Evolutionary conservation across 1,139 yeast genomes (phyloP).

Genomic region (Lizanozyma gosingica): DNA sequence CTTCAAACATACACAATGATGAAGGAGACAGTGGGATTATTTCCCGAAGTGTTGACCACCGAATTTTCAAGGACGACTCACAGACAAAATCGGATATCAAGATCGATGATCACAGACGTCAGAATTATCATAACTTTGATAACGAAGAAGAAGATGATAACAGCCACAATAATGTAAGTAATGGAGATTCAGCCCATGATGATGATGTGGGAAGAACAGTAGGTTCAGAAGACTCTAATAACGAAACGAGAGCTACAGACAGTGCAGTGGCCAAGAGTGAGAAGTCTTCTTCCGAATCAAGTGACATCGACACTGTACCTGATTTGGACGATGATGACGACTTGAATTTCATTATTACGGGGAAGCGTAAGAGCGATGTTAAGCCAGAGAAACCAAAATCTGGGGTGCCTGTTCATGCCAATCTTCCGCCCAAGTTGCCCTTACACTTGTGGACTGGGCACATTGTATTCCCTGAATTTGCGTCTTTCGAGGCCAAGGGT

Average conservation of each 20-base stretch:
- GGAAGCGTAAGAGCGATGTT: slow-evolving; percentile 2
- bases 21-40: slow-evolving; percentile 25
- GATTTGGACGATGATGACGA: slow-evolving; percentile 20
- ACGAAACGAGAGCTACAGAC: too few relatives aligned
- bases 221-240: too few relatives aligned
- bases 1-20: slow-evolving; percentile 19
- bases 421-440: background rate
- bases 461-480: slow-evolving; percentile 46
- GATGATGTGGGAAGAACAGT: slow-evolving; percentile 6
- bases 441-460: slow-evolving; percentile 45
- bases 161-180: slow-evolving; percentile 3
- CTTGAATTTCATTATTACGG: slow-evolving; percentile 6
- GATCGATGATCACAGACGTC: slow-evolving; percentile 7
- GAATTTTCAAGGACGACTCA: slow-evolving; percentile 21
- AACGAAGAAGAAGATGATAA: slow-evolving; percentile 5
- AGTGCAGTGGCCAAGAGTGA: background rate
- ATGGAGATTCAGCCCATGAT: slow-evolving; percentile 5
- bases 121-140: slow-evolving; percentile 2
- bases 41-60: slow-evolving; percentile 35
- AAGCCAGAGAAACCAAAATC: slow-evolving; percentile 1
- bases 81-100: slow-evolving; percentile 4
- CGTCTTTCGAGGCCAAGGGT: slow-evolving; percentile 37
- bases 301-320: slow-evolving; percentile 13
- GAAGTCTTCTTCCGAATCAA: slow-evolving; percentile 5
- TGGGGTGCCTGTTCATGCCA: slow-evolving; percentile 6